Evolutionary conservation across 768 basidiomycete species (phyloP).

Genomic region (Tulasnella sp.): DNA sequence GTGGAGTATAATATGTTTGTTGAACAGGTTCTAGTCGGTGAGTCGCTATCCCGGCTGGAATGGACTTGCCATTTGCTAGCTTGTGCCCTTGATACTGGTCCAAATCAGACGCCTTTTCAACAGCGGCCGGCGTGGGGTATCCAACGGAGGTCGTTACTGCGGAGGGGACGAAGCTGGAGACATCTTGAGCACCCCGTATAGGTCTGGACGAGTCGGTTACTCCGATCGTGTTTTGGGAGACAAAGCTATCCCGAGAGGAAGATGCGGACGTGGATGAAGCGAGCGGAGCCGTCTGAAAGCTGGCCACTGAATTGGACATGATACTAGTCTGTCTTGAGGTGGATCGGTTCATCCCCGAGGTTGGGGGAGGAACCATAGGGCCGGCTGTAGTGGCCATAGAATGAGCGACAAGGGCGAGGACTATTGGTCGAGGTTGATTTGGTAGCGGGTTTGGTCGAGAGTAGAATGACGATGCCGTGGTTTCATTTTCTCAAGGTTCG

Average conservation of each 20-base stretch:
- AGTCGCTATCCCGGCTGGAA: not conserved
- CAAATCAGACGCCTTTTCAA: not conserved
- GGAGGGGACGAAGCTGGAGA: not conserved
- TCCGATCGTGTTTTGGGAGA: slow-evolving; percentile 8
- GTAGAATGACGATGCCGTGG: not conserved
- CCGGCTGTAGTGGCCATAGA: not conserved
- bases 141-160: slow-evolving; percentile 1
- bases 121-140: not conserved
- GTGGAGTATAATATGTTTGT: slow-evolving; percentile 7
- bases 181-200: not conserved
- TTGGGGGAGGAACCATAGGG: not conserved
- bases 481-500: not conserved
- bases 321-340: slow-evolving; percentile 7
- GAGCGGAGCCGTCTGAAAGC: slow-evolving; percentile 13
- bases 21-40: not conserved
- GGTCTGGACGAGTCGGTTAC: not conserved
- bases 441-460: slow-evolving; percentile 5
- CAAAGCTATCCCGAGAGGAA: slow-evolving; percentile 4
- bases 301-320: slow-evolving; percentile 6
- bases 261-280: slow-evolving; percentile 4
- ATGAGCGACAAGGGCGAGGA: not conserved
- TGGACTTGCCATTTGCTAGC: not conserved
- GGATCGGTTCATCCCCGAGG: not conserved
- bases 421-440: not conserved
- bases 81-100: not conserved